These are phyloP conservation scores for Actinidia arguta DNA, from an alignment of 179 eudicot species.

Conservation along the genomic window DNA sequence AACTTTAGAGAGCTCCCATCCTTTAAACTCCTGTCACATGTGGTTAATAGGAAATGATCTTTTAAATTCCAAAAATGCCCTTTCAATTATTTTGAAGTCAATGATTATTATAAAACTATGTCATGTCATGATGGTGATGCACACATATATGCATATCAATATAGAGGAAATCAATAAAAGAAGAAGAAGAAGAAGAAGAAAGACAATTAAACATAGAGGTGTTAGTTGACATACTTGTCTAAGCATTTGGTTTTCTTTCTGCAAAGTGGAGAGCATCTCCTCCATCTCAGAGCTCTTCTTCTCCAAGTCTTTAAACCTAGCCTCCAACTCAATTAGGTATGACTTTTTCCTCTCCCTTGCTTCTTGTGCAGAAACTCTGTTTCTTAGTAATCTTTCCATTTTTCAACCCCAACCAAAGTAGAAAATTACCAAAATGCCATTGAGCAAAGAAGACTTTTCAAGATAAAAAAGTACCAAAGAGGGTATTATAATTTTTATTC, in stretches of 20 bases:
- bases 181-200: too few relatives aligned
- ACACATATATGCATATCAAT: background rate
- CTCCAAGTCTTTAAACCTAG: conserved; percentile 81
- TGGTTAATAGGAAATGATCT: too few relatives aligned
- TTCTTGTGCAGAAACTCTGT: conserved; percentile 98
- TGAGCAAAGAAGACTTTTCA: too few relatives aligned
- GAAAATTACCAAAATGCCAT: conserved; percentile 4
- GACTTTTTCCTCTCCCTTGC: conserved; percentile 99
- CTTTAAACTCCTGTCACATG: too few relatives aligned
- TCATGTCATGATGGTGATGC: background rate
- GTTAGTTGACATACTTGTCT: conserved; percentile 66
- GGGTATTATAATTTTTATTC: too few relatives aligned
- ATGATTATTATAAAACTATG: too few relatives aligned
- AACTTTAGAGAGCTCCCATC: too few relatives aligned
- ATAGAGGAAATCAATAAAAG: too few relatives aligned
- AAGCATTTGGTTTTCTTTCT: conserved; percentile 98
- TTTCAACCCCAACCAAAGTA: background rate
- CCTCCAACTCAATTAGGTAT: conserved; percentile 80
- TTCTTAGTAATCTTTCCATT: conserved; percentile 74
- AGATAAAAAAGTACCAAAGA: too few relatives aligned
- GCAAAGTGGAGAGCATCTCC: conserved; percentile 85
- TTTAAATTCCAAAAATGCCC: too few relatives aligned
- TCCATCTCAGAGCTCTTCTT: conserved; percentile 88
- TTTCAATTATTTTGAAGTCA: too few relatives aligned
- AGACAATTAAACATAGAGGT: background rate